Evolutionary conservation across 768 basidiomycete genomes (phyloP), one percentile per base, ranked within the genome.

Genomic region (Termitomyces sp.): DNA sequence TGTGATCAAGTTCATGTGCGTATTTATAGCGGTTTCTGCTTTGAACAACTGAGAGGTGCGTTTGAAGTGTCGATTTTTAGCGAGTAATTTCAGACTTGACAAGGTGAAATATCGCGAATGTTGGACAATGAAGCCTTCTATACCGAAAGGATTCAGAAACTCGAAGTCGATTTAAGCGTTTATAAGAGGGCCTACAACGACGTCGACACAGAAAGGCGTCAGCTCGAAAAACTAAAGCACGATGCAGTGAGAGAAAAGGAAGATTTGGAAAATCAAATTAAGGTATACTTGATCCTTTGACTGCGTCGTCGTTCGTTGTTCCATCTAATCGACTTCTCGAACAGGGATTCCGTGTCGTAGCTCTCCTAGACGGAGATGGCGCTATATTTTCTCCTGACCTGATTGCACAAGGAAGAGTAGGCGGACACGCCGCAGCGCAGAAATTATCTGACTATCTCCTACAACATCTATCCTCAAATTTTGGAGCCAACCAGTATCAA

Each of bases 331-430:
- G 46, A 51, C 51, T 17, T 53, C 44, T 23, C n/a, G n/a, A 42
- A 32, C 56, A 81, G 78, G 78, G 75, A n/a, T 70, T 75, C 57
- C 73, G 78, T 49, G 67, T 79, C 38, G 64, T 77, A n/a, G 65
- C 80, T 71, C 74, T 89, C 45, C 71, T 89, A 57, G 87, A 89
- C 57, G 87, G 87, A 34, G 87, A 89, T 62, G 81, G 80, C 23
- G 69, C 80, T 7, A 87, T 88, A 54, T 89, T 89, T 63, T 71
- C 76, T 8, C 65, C 70, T 16, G 76, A 83, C 38, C 70, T 86
- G 25, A 78, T 88, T 45, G 62, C 70, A 14, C 77, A 77, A 59
- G 87, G 86, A 14, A 78, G 79, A 58, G 70, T 73, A 21, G 87
- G 87, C 29, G 87, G 87, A 29, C 77, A 79, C 57, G 63, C 69